Percentiles rank a stretch among this genome's conserved stretches.
phyloP scores from a whole-genome alignment of 495 filamentous ascomycete genomes.

The Oidiodendron maius region DNA sequence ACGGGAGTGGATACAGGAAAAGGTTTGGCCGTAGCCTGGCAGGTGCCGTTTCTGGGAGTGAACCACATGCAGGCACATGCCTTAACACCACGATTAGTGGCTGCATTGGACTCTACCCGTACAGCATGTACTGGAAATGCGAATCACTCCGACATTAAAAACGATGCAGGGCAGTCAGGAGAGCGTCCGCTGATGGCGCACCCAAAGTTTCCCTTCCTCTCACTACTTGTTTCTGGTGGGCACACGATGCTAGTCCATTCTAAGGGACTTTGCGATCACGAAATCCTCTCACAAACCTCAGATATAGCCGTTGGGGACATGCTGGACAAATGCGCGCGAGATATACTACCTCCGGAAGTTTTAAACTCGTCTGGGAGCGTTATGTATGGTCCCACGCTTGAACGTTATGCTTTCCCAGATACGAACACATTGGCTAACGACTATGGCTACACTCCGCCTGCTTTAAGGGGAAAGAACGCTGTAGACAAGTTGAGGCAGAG shows the following conservation, averaged over 20 bases:
- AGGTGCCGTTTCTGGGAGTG: constrained; percentile 73
- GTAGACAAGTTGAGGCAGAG: constrained; percentile 24
- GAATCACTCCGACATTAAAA: background rate
- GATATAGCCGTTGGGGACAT: constrained; percentile 82
- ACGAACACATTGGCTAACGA: constrained; percentile 35
- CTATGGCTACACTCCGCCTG: constrained; percentile 39
- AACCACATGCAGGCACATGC: constrained; percentile 98
- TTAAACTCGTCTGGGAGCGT: constrained; percentile 33
- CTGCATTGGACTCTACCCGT: constrained; percentile 39
- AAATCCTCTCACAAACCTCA: constrained; percentile 58
- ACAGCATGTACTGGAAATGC: background rate
- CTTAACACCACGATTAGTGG: constrained; percentile 76
- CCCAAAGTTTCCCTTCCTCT: constrained; percentile 73
- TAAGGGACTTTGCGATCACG: constrained; percentile 55
- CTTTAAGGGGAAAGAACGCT: constrained; percentile 13
- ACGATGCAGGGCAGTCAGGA: background rate
- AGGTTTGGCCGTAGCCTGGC: constrained; percentile 77
- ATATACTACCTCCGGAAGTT: constrained; percentile 44
- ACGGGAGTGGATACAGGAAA: constrained; percentile 82
- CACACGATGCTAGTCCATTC: constrained; percentile 84
- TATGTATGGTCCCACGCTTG: constrained; percentile 74
- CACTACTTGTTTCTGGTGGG: constrained; percentile 85
- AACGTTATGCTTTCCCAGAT: constrained; percentile 69
- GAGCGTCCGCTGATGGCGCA: background rate
- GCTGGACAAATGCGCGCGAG: constrained; percentile 79